Conservation (phyloP, 306 rosid species). For the Begonia peltatifolia region DNA sequence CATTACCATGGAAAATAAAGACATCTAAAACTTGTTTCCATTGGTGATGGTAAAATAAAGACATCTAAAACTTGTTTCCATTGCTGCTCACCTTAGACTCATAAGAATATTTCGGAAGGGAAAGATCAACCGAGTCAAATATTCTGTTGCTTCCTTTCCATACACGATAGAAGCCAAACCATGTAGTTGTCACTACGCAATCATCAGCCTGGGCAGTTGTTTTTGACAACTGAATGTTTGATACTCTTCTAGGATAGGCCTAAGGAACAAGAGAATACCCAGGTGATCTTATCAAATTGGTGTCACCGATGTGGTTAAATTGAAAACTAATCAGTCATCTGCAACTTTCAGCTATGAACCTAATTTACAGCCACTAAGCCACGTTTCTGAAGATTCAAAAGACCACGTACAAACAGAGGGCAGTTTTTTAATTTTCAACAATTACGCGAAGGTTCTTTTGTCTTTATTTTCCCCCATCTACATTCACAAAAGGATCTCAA, state of each 20-base stretch:
- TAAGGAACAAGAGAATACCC: slow-evolving; percentile 13
- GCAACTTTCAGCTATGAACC: too few species aligned
- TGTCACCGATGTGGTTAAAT: too few species aligned
- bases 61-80: slow-evolving; percentile 1
- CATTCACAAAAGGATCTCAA: too few species aligned
- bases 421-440: too few species aligned
- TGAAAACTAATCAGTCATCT: too few species aligned
- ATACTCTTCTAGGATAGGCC: slow-evolving; percentile 55
- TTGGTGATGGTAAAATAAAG: too few species aligned
- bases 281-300: not conserved
- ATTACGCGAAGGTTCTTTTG: too few species aligned
- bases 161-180: slow-evolving; percentile 78
- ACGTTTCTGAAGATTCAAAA: too few species aligned
- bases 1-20: slow-evolving; percentile 1
- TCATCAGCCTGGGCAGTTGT: slow-evolving; percentile 52
- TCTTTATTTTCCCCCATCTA: too few species aligned
- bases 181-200: slow-evolving; percentile 70
- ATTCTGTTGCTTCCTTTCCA: slow-evolving; percentile 50
- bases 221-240: slow-evolving; percentile 24
- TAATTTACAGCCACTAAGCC: too few species aligned
- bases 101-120: slow-evolving; percentile 65
- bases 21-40: slow-evolving; percentile 2
- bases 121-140: slow-evolving; percentile 51
- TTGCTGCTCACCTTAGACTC: slow-evolving; percentile 51
- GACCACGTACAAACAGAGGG: too few species aligned